Evolutionary conservation across 1,139 yeast genomes (phyloP).

Genomic region (Suhomyces guaymorum): DNA sequence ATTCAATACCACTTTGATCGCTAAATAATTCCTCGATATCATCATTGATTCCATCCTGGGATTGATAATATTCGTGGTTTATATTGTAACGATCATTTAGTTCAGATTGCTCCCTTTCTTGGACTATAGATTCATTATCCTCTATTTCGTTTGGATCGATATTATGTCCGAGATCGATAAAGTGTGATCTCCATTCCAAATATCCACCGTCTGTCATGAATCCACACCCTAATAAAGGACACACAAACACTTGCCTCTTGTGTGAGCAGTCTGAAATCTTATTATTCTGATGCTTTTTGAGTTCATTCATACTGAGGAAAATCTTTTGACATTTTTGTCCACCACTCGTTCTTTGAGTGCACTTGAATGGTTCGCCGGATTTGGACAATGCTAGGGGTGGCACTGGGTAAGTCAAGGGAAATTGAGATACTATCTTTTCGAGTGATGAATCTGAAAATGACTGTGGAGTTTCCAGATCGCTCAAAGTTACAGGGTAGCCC

Average conservation of each 20-base stretch:
- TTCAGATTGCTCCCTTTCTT: background rate
- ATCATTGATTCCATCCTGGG: conserved; percentile 1
- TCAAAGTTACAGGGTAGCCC: conserved; percentile 36
- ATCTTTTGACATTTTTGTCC: conserved; percentile 19
- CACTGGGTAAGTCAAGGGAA: conserved; percentile 29
- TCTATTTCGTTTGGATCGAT: conserved; percentile 12
- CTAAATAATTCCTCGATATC: conserved; percentile 22
- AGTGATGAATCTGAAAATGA: conserved; percentile 16
- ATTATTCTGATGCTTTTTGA: conserved; percentile 24
- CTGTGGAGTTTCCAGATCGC: conserved; percentile 6
- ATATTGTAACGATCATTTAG: conserved; percentile 6
- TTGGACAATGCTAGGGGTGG: conserved; percentile 30
- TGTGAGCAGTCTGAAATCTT: conserved; percentile 26
- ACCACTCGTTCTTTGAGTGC: conserved; percentile 3
- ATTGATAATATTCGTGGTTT: conserved; percentile 1
- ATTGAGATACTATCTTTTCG: conserved; percentile 20
- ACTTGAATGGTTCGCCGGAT: conserved; percentile 20
- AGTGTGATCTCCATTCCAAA: conserved; percentile 35
- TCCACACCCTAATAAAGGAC: conserved; percentile 47
- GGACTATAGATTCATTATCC: background rate
- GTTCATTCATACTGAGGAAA: conserved; percentile 20
- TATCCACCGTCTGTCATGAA: conserved; percentile 42
- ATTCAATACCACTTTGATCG: conserved; percentile 12
- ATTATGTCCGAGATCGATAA: conserved; percentile 25
- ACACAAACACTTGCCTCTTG: conserved; percentile 34